Base-by-base conservation (phyloP, 1,284 basidiomycete species). In the Puccinia coronata region DNA sequence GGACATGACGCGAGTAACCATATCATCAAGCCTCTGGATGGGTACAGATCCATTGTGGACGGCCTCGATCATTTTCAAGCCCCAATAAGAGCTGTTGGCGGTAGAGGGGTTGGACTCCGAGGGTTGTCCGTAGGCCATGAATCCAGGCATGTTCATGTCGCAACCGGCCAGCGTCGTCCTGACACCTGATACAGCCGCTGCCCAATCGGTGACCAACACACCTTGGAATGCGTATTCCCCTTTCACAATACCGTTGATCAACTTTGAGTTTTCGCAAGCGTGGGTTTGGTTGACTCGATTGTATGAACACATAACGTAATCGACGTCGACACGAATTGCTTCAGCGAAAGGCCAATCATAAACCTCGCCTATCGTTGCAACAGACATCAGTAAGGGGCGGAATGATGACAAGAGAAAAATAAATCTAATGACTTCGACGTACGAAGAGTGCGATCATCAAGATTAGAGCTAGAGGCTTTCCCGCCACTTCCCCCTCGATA, bases 161-260 rank as follows among this genome's bases (percentile, higher is more conserved):
- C 59, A 2, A 49, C 80, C 80, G 18, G 80, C 80, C 59, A 81
- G 25, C n/a, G 72, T 49, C 11, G 71, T 53, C 25, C 72, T 36
- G 39, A 81, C 72, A 14, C 78, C 78, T 49, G 80, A 81, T 14
- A 39, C 34, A n/a, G 63, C 43, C 18, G 80, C 80, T 41, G 80
- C 75, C 84, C 84, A 85, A 69, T 85, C 85, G 41, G 82, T 83
- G 39, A 85, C 83, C 41, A 86, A 82, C 70, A 83, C 84, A 36
- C 86, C 86, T 16, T 84, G 83, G 82, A 86, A 86, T 36, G 82
- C 47, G 28, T 86, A 82, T 83, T 86, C 84, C 16, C 83, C 83
- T 83, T 86, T 86, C 61, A 86, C 83, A 39, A 84, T 80, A 49
- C 83, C 82, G 82, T 86, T 86, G 75, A 86, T 82, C 55, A 84